A percentile compares a stretch with the other conserved stretches of the same genome.
Conservation (phyloP, 169 alveolate genomes). For the Cryptosporidium ryanae region DNA sequence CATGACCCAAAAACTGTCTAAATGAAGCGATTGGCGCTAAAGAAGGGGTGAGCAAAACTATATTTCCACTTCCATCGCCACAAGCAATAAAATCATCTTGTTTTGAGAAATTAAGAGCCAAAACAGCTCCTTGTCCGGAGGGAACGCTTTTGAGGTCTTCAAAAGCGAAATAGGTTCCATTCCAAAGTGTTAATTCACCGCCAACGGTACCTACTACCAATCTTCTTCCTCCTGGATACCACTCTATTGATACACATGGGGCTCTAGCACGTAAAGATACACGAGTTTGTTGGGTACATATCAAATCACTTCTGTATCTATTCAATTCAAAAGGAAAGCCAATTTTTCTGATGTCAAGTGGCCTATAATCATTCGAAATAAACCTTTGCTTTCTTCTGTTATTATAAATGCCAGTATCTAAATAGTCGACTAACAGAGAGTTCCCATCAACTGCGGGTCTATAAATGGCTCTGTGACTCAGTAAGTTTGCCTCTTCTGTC, state of each 20-base stretch:
- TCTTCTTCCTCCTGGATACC: conserved; percentile 89
- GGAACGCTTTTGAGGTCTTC: conserved; percentile 87
- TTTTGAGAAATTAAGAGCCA: conserved; percentile 65
- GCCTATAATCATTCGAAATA: conserved; percentile 16
- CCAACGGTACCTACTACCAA: conserved; percentile 89
- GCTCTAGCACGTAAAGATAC: conserved; percentile 72
- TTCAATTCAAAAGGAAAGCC: conserved; percentile 69
- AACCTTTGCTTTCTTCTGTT: conserved; percentile 48
- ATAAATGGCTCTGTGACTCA: conserved; percentile 69
- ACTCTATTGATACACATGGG: conserved; percentile 78
- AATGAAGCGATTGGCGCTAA: conserved; percentile 74
- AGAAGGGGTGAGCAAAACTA: conserved; percentile 56
- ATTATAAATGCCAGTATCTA: conserved; percentile 51
- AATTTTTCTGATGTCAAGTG: conserved; percentile 37
- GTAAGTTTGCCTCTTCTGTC: conserved; percentile 60
- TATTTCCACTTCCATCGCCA: conserved; percentile 75
- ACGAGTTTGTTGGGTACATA: conserved; percentile 74
- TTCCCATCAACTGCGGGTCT: conserved; percentile 72
- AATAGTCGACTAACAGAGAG: conserved; percentile 57
- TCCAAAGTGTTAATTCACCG: conserved; percentile 89
- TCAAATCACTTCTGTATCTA: conserved; percentile 47
- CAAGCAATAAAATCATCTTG: conserved; percentile 74
- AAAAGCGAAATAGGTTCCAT: conserved; percentile 85
- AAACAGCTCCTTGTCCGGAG: conserved; percentile 73
- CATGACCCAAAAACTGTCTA: conserved; percentile 73